Evolutionary conservation across 495 filamentous ascomycete genomes (phyloP).

Genomic region (Lophiotrema nucula): DNA sequence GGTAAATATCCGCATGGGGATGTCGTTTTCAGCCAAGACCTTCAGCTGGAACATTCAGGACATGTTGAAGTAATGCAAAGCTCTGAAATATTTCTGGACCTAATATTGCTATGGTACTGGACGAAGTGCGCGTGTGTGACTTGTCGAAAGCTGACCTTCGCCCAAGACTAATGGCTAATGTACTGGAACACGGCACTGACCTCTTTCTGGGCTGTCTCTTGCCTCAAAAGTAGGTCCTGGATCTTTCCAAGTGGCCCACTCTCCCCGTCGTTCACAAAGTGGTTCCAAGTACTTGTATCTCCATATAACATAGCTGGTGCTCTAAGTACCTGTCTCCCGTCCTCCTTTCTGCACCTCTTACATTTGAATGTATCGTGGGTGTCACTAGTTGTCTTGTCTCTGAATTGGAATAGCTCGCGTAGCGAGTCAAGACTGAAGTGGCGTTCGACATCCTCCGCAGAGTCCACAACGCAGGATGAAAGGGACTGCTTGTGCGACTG

Average conservation of each 20-base stretch:
- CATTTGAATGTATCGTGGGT: slow-evolving; percentile 99
- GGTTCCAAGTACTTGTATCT: slow-evolving; percentile 98
- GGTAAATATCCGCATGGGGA: no score
- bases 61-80: no score
- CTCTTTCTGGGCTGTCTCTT: slow-evolving; percentile 70
- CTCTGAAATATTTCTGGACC: no score
- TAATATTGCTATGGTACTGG: no score
- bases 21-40: no score
- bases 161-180: slow-evolving; percentile 89
- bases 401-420: slow-evolving; percentile 90
- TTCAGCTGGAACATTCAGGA: no score
- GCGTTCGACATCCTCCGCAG: slow-evolving; percentile 92
- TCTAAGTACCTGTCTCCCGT: slow-evolving; percentile 82
- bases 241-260: slow-evolving; percentile 69
- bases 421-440: slow-evolving; percentile 90
- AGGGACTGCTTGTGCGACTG: slow-evolving; percentile 98
- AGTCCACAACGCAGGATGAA: slow-evolving; percentile 96
- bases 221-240: slow-evolving; percentile 86
- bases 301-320: slow-evolving; percentile 93
- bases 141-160: no score
- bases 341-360: slow-evolving; percentile 79
- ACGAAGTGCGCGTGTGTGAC: no score
- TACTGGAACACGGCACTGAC: slow-evolving; percentile 98
- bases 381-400: slow-evolving; percentile 77
- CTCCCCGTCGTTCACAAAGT: slow-evolving; percentile 78